Percentiles rank a stretch among this genome's conserved stretches.
Conservation (phyloP, 164 flowering plant species). For the Annona squamosa region DNA sequence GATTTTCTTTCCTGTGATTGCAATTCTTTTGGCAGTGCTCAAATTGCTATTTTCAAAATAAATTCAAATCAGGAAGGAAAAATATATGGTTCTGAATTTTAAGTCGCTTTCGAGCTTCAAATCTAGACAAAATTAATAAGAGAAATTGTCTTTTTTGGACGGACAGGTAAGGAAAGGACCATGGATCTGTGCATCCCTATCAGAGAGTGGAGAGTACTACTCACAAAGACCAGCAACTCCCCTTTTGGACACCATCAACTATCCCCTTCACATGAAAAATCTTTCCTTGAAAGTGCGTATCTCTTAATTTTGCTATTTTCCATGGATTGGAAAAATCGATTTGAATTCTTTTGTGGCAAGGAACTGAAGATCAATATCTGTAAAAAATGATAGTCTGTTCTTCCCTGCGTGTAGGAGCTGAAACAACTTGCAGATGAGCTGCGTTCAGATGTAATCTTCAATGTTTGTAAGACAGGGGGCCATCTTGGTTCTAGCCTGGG, state of each 20-base stretch:
- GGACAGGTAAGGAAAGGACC: slow-evolving; percentile 49
- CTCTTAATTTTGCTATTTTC: background rate
- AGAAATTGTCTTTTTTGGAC: slow-evolving; percentile 25
- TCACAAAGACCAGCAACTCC: slow-evolving; percentile 90
- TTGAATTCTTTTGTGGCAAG: background rate
- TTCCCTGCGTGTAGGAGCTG: slow-evolving; percentile 51
- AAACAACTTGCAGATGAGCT: slow-evolving; percentile 86
- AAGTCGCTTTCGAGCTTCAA: slow-evolving; percentile 3
- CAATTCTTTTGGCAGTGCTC: background rate
- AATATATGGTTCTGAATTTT: slow-evolving; percentile 1
- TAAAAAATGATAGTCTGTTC: too few relatives aligned
- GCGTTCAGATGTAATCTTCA: slow-evolving; percentile 80
- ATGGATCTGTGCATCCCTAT: slow-evolving; percentile 53
- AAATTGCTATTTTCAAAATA: background rate
- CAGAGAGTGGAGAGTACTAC: slow-evolving; percentile 72
- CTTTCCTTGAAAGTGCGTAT: slow-evolving; percentile 63
- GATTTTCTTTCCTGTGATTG: background rate
- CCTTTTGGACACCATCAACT: slow-evolving; percentile 86
- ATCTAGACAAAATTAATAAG: slow-evolving; percentile 5
- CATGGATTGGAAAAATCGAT: background rate
- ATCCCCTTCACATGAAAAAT: slow-evolving; percentile 97
- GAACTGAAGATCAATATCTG: background rate
- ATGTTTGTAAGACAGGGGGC: slow-evolving; percentile 90
- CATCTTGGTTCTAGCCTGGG: slow-evolving; percentile 98
- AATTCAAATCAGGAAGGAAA: background rate